These are phyloP conservation scores for Schizophyllum amplum DNA, from an alignment of 1,284 basidiomycete genomes.

Conservation along the genomic window DNA sequence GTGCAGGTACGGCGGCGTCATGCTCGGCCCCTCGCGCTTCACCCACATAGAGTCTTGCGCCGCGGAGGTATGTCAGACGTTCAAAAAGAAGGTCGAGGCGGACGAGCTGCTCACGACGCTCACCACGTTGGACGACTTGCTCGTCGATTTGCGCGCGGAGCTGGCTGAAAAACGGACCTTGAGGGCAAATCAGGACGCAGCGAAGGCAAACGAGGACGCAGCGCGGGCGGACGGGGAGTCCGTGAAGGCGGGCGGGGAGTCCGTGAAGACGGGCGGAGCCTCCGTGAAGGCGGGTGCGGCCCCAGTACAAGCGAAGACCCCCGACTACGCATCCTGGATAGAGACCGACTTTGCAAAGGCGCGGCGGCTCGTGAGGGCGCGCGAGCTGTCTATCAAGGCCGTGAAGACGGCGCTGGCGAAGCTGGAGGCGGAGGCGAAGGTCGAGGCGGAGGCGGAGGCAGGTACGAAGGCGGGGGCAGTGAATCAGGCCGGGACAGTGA, in stretches of 20 bases:
- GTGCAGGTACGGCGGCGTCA: slow-evolving; percentile 68
- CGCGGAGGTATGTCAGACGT: slow-evolving; percentile 49
- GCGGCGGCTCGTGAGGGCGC: slow-evolving; percentile 32
- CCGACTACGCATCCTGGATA: slow-evolving; percentile 26
- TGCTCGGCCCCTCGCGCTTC: slow-evolving; percentile 37
- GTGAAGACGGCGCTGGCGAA: slow-evolving; percentile 30
- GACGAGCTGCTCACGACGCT: slow-evolving; percentile 50
- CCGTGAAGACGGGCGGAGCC: too few species aligned
- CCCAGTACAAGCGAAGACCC: slow-evolving; percentile 13
- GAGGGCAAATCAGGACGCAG: background rate
- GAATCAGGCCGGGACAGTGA: too few species aligned
- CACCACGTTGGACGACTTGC: slow-evolving; percentile 51
- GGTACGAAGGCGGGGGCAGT: too few species aligned
- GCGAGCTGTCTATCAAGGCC: slow-evolving; percentile 33
- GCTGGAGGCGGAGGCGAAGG: slow-evolving; percentile 7
- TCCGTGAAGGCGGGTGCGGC: too few species aligned
- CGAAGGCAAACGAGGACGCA: background rate
- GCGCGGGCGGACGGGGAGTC: too few species aligned
- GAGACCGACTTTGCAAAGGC: slow-evolving; percentile 28
- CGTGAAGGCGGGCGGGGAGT: too few species aligned
- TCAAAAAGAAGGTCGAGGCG: slow-evolving; percentile 59
- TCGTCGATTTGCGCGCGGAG: slow-evolving; percentile 46
- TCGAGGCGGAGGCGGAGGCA: background rate
- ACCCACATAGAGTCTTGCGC: slow-evolving; percentile 14
- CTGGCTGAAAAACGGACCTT: slow-evolving; percentile 22